Evolutionary conservation across 1,284 basidiomycete species (phyloP), one percentile per base, ranked within the genome.

Genomic region (Rhizopogon hawkerae): DNA sequence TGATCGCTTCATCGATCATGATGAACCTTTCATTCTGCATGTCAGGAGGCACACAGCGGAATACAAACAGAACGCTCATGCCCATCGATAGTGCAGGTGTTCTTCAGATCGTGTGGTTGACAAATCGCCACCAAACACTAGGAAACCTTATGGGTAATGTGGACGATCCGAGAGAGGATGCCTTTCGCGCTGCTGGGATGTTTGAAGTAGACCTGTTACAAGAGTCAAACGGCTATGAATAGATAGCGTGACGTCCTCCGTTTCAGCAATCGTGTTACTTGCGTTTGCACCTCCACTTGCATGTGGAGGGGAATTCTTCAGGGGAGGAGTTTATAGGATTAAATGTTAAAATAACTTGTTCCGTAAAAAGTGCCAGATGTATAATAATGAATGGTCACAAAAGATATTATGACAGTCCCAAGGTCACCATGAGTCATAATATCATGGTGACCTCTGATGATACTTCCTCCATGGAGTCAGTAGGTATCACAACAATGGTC

Each of bases 171-270:
- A 51, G 52, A 14, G 1, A 36, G 16, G 38, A 55, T 6, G n/a
- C 45, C 14, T 33, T 56, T 3, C 13, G 42, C 36, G 31, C 14
- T 3, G 53, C 5, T 18, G 45, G 54, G 16, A 57, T 57, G 54
- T 50, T 57, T 10, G 26, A 47, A 5, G 13, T 55, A 21, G 58
- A 61, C n/a, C 8, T 59, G 7, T 51, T 60, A 38, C 37, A 63
- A 8, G 36, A 45, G 14, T 54, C 47, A 16, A 34, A 63, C 6
- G 26, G 1, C 3, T 1, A 23, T 21, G 21, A n/a, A 21, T 38
- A 38, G 11, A 6, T 21, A 21, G 21, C 3, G 21, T 3, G 1
- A 1, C 1, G 16, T 16, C 16, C 16, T 16, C 2, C 16, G 2
- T 1, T 16, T 16, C 16, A 16, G 16, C 2, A 16, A 16, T 16